phyloP scores from a whole-genome alignment of 1,139 yeast species.

The Suhomyces taliae region DNA sequence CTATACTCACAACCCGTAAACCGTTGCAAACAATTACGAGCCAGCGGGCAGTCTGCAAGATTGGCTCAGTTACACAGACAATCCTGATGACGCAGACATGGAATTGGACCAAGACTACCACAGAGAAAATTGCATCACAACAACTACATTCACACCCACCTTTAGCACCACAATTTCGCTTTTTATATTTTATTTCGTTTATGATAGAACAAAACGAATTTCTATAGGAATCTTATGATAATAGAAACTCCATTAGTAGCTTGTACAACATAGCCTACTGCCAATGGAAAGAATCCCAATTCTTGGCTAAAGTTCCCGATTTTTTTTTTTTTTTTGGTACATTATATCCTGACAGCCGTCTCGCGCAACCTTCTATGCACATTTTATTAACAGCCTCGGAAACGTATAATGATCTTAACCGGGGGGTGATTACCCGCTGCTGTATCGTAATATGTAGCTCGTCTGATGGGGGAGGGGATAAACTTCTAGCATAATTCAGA shows the following conservation, averaged over 20 bases:
- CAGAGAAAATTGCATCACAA: not conserved
- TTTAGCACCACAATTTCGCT: not conserved
- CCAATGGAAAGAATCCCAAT: too few relatives aligned
- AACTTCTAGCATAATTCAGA: not conserved
- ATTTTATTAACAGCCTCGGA: conserved; percentile 12
- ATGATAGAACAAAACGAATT: too few relatives aligned
- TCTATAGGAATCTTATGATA: too few relatives aligned
- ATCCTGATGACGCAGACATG: not conserved
- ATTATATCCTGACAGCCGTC: too few relatives aligned
- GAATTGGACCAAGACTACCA: not conserved
- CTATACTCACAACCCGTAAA: too few relatives aligned
- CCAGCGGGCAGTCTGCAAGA: not conserved
- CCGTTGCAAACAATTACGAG: not conserved
- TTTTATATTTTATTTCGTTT: too few relatives aligned
- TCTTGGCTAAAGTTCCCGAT: too few relatives aligned
- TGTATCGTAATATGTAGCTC: conserved; percentile 3
- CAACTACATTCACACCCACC: not conserved
- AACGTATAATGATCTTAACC: conserved; percentile 10
- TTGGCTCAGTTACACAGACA: not conserved
- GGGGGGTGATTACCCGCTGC: conserved; percentile 7
- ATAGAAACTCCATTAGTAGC: too few relatives aligned
- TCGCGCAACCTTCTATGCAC: conserved; percentile 9
- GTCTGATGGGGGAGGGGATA: conserved; percentile 1
- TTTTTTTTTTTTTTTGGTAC: too few relatives aligned
- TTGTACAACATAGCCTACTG: too few relatives aligned